These are phyloP conservation scores for Cyclotella kingstonii DNA, from an alignment of 108 stramenopile species.

Conservation along the genomic window DNA sequence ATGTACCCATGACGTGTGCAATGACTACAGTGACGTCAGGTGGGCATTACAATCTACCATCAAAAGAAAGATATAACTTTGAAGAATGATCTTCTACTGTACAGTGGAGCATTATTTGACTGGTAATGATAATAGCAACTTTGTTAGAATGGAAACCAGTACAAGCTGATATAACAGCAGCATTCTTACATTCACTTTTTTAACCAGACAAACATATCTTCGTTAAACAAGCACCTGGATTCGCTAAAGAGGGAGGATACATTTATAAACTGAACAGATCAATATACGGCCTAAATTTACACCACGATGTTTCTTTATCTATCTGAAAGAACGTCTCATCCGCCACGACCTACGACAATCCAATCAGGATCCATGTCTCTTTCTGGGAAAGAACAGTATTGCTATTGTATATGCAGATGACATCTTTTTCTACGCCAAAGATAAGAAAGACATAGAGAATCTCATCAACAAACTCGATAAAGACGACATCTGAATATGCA, in stretches of 20 bases:
- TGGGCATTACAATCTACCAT: too few relatives aligned
- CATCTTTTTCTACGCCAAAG: conserved; percentile 3
- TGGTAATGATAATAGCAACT: conserved; percentile 15
- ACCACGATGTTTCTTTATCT: conserved; percentile 34
- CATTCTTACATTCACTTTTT: conserved; percentile 46
- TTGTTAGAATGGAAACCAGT: not conserved
- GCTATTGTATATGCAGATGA: conserved; percentile 11
- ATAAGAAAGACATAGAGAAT: not conserved
- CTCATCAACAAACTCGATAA: not conserved
- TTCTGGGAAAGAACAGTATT: conserved; percentile 4
- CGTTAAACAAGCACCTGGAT: too few relatives aligned
- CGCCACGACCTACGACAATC: conserved; percentile 12
- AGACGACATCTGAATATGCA: not conserved
- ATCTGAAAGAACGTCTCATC: conserved; percentile 14
- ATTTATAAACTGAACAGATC: conserved; percentile 21
- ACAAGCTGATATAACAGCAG: conserved; percentile 31
- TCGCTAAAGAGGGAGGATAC: not conserved
- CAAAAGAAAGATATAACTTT: conserved; percentile 12
- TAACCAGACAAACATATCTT: conserved; percentile 28
- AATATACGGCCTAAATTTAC: conserved; percentile 36
- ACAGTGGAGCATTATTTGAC: conserved; percentile 35
- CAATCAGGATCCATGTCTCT: conserved; percentile 46
- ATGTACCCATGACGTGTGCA: too few relatives aligned
- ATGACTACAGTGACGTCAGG: too few relatives aligned
- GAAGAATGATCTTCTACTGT: conserved; percentile 48